Conservation (phyloP, 441 rosid genomes). For the Cnidoscolus chayamansa region DNA sequence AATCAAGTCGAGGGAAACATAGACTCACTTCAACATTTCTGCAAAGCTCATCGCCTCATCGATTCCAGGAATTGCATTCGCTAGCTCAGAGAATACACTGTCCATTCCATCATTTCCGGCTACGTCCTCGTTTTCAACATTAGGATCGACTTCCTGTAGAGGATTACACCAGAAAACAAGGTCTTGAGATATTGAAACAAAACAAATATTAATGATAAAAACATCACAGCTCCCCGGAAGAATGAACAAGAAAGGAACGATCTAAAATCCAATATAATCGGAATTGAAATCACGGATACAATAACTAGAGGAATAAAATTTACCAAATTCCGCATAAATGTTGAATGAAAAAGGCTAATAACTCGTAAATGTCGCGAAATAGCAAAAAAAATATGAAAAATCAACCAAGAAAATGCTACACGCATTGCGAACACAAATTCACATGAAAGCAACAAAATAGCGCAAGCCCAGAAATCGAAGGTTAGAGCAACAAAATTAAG, state of each 20-base stretch:
- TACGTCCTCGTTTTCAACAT: constrained; percentile 73
- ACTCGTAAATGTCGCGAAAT: constrained; percentile 1
- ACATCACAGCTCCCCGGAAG: background rate
- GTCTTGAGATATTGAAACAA: constrained; percentile 4
- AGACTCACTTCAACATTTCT: constrained; percentile 89
- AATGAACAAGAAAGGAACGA: background rate
- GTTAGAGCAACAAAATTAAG: background rate
- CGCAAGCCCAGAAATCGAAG: background rate
- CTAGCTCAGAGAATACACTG: constrained; percentile 77
- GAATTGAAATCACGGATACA: background rate
- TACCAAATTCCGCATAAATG: constrained; percentile 5
- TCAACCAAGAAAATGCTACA: constrained; percentile 13
- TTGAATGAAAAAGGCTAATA: background rate
- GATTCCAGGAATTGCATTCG: constrained; percentile 96
- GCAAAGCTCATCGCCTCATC: constrained; percentile 99
- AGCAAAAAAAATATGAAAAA: background rate
- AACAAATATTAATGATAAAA: background rate
- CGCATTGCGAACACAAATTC: constrained; percentile 1
- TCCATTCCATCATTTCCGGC: constrained; percentile 81
- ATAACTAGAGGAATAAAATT: background rate
- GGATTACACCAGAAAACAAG: constrained; percentile 18
- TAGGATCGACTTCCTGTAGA: constrained; percentile 95
- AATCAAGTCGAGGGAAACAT: constrained; percentile 22
- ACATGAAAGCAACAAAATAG: constrained; percentile 5
- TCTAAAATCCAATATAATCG: background rate